Percentiles rank a stretch among this genome's conserved stretches.
Evolutionary conservation across 352 stramenopile species (phyloP).

Genomic region (Phytopythium vexans): DNA sequence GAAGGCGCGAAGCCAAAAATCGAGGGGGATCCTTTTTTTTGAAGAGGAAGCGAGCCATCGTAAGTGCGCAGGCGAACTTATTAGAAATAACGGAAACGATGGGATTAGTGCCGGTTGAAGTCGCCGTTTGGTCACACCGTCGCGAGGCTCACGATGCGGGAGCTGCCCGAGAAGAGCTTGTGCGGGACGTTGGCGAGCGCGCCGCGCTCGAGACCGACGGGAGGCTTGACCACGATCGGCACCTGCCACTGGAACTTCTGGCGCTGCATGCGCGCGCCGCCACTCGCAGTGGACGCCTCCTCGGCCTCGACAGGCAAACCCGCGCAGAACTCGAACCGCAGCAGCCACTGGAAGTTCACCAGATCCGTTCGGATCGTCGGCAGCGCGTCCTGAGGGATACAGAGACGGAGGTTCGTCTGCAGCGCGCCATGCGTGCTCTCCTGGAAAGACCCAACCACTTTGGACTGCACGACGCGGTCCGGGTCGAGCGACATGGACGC

Average conservation of each 20-base stretch:
- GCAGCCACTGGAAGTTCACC: slow-evolving; percentile 56
- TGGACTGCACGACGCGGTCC: slow-evolving; percentile 48
- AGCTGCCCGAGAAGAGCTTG: slow-evolving; percentile 49
- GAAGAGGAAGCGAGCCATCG: neutral
- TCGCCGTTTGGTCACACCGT: neutral
- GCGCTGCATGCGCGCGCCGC: slow-evolving; percentile 3
- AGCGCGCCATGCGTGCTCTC: slow-evolving; percentile 41
- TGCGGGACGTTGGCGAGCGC: slow-evolving; percentile 51
- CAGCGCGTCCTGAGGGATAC: slow-evolving; percentile 52
- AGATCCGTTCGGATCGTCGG: slow-evolving; percentile 56
- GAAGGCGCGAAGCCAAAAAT: no score
- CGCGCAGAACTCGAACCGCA: slow-evolving; percentile 62
- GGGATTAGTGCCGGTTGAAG: neutral
- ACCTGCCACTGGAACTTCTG: slow-evolving; percentile 61
- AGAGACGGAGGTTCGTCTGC: slow-evolving; percentile 57
- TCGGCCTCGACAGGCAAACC: neutral
- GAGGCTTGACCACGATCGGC: slow-evolving; percentile 40
- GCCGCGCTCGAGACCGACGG: slow-evolving; percentile 21
- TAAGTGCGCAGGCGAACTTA: no score
- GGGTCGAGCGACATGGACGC: slow-evolving; percentile 52
- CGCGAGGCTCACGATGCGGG: slow-evolving; percentile 17
- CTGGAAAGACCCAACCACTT: slow-evolving; percentile 38
- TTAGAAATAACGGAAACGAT: neutral
- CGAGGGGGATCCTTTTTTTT: no score
- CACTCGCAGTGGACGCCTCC: slow-evolving; percentile 1